Base-by-base conservation (phyloP, 2,329 filamentous ascomycete genomes). In the Diaporthe aspalathi region DNA sequence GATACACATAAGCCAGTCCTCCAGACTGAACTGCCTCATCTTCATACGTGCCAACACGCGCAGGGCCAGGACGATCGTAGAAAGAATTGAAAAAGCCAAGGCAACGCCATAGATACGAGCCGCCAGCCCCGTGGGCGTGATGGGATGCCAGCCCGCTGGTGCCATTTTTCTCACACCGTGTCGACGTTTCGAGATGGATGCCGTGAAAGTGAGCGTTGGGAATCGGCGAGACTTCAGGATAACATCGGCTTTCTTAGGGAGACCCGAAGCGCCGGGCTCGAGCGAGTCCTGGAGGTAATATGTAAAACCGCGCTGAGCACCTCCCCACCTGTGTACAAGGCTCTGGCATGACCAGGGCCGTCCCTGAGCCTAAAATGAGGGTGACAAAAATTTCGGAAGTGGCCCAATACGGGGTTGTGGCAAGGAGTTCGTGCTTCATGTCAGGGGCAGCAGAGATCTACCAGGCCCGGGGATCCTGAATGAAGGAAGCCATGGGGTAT, bases 1-100 rank as follows among this genome's bases (percentile, higher is more conserved):
- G 45, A 52, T 68, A 22, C 72, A 74, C 70, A 74, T 74, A 1
- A 74, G 71, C 50, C 43, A 66, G 22, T 74, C 71, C 27, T 74
- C 71, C 24, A 68, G n/a, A 12, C n/a, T 40, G 43, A 72, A 71
- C 38, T 53, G 67, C 2, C 29, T 66, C 49, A 54, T 54, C 9
- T 38, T 52, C 27, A 60, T 4, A 17, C 72, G 67, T 1, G 49
- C 67, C 35, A 20, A 12, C 7, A 70, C 56, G 11, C 67, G 45
- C 22, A 70, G 57, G 22, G 22, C 22, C 27, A 70, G 32, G 7
- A 65, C 67, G 16, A 70, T 27, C 6, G 67, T 70, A 22, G 67
- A 70, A 7, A 65, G 7, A 17, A 65, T 45, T 8, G 67, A 70
- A 40, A 70, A 66, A 1, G 68, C 38, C 57, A 66, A n/a, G 2